Base-by-base conservation (phyloP, 306 rosid species). In the Cucurbita argyrosperma region DNA sequence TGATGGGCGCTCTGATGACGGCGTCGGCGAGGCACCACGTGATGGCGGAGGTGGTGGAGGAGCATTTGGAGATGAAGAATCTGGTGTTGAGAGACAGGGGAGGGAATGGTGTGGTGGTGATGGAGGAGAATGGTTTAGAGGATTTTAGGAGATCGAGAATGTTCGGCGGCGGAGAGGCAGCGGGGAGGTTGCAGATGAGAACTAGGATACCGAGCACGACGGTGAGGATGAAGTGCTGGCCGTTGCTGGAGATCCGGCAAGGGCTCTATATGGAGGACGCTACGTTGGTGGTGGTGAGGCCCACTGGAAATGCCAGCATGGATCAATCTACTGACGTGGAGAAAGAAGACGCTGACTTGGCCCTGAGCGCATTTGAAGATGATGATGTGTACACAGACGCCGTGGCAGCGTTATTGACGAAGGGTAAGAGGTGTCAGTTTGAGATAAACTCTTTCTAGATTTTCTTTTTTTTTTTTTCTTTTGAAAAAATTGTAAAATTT, bases 11-110 rank as follows among this genome's bases (percentile, higher is more conserved):
- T 0, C 54, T 83, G 80, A 76, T 86, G 10, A 83, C 84, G 57
- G 87, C 90, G 10, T 77, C 87, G 59, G 81, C 86, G 19, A 78
- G 90, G 83, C 87, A 86, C 73, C 59, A 71, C 46, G 23, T 86
- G 81, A 37, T 82, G 81, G 74, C 50, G 51, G 83, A 83, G 68
- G 69, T 81, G 77, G 80, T 67, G 74, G 49, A 3, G 74, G 77
- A 83, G 78, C 83, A 83, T 46, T 21, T 14, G 12, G 77, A 68
- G 73, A 53, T 83, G n/a, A 80, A 76, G 62, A 67, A 13, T 7
- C 7, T 86, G 70, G 64, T 79, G 4, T 4, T 86, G 81, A 70
- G 54, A 9, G 90, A 86, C 66, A 71, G 60, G 37, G 83, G 74
- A 37, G 87, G 84, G 10, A 86, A 86, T 21, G 90, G 90, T 5